Evolutionary conservation across 179 eudicot species (phyloP).

Genomic region (Drosera spatulata): DNA sequence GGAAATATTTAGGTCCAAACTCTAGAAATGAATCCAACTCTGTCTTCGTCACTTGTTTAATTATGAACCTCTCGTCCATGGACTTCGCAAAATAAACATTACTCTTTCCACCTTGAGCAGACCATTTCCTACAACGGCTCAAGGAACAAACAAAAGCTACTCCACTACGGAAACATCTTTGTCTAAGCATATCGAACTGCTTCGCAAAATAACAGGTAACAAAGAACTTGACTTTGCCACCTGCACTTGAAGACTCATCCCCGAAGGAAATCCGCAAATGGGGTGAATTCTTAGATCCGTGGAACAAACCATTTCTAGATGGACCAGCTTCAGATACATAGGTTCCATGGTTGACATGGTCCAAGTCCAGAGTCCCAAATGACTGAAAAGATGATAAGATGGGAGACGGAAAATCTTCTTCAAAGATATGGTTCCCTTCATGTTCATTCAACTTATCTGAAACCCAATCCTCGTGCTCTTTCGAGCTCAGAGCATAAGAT

Average conservation of each 20-base stretch:
- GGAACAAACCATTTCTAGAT: conserved; percentile 25
- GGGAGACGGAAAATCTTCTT: conserved; percentile 44
- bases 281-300: conserved; percentile 50
- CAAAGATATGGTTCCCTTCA: conserved; percentile 22
- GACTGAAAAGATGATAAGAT: conserved; percentile 61
- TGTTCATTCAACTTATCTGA: conserved; percentile 23
- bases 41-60: conserved; percentile 89
- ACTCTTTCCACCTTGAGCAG: conserved; percentile 98
- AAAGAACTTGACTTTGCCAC: conserved; percentile 70
- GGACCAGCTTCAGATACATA: conserved; percentile 60
- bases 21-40: conserved; percentile 93
- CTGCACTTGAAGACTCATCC: conserved; percentile 49
- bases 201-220: conserved; percentile 83
- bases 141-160: conserved; percentile 76
- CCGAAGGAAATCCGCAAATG: conserved; percentile 70
- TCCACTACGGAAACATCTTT: conserved; percentile 65
- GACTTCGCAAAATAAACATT: conserved; percentile 93
- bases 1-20: conserved; percentile 81
- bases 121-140: conserved; percentile 94
- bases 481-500: conserved; percentile 81
- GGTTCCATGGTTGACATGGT: conserved; percentile 49
- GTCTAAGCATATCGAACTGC: conserved; percentile 74
- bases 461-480: conserved; percentile 62
- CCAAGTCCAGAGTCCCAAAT: conserved; percentile 64
- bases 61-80: conserved; percentile 84